Percentiles rank a stretch among this genome's conserved stretches.
These are phyloP conservation scores for Monascus purpureus DNA, from an alignment of 495 filamentous ascomycete genomes.

Conservation along the genomic window DNA sequence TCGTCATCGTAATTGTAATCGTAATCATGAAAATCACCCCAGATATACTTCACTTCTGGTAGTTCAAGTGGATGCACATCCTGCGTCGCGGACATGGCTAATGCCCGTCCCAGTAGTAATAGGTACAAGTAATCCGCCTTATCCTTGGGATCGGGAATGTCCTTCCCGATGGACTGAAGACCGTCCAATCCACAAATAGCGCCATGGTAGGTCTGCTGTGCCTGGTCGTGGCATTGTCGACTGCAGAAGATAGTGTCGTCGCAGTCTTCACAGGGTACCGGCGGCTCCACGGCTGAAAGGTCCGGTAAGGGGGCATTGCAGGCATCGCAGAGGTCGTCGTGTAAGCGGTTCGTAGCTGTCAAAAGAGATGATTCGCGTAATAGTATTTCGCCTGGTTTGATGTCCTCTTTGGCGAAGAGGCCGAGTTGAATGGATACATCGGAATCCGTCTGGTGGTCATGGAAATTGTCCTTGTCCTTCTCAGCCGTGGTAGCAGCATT, in stretches of 20 bases:
- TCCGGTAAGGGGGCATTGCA: constrained; percentile 64
- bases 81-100: constrained; percentile 81
- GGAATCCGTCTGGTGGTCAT: constrained; percentile 1
- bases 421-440: constrained; percentile 57
- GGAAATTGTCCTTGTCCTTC: constrained; percentile 15
- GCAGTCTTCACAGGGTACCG: constrained; percentile 58
- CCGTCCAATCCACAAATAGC: constrained; percentile 68
- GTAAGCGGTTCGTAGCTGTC: constrained; percentile 67
- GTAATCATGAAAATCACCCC: constrained; percentile 59
- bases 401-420: constrained; percentile 74
- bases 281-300: constrained; percentile 25
- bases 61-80: constrained; percentile 71
- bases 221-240: constrained; percentile 51
- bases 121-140: constrained; percentile 68
- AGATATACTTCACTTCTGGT: constrained; percentile 78
- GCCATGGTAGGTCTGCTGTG: constrained; percentile 67
- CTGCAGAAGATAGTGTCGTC: constrained; percentile 81
- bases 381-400: constrained; percentile 61
- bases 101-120: constrained; percentile 58
- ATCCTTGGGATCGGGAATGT: constrained; percentile 52
- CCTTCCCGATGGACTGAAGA: constrained; percentile 69
- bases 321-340: constrained; percentile 71
- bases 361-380: constrained; percentile 66
- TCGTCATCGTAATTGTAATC: constrained; percentile 7
- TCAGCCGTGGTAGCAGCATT: constrained; percentile 9